Base-by-base conservation (phyloP, 108 stramenopile genomes). In the Epipyxis sp. region DNA sequence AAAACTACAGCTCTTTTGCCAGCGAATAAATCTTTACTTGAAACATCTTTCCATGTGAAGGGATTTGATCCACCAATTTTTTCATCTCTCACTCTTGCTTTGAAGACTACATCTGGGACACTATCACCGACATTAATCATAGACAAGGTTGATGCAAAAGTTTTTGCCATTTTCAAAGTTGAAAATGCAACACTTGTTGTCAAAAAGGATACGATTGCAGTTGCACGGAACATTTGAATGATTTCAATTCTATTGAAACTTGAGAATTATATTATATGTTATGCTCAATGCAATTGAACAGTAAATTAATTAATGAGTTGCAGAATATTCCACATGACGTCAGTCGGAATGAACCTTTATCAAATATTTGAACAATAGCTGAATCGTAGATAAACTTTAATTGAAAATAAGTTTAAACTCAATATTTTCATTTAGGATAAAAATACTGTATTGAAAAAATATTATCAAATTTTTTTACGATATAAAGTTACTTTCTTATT, bases 41-140 rank as follows among this genome's bases (percentile, higher is more conserved):
- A 84, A 1, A 81, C 32, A 0, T 81, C 81, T 81, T 88, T 88
- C 87, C 87, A 88, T 59, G 86, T 85, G 59, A 86, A 88, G 1
- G 84, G 84, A 69, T 85, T 85, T 6, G 61, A 32, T 54, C 80
- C 79, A 37, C 29, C 79, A 10, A 32, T 35, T 37, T 27, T 44
- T 6, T 86, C 87, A 77, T 78, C 78, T 68, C 87, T 80, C n/a
- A 77, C 79, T 6, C 87, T 74, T 20, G 87, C 86, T 59, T 74
- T 65, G 81, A 88, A 88, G n/a, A 77, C 79, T 25, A 88, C 85
- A 1, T 43, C 13, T 2, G 87, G 87, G 37, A 88, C 80, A 27
- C 40, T 77, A 44, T 80, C 84, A 35, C 87, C 84, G 44, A 85
- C 87, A 16, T 42, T 43, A 40, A 76, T 78, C 69, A 50, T 50